phyloP scores from a whole-genome alignment of 257 asterid genomes.

The Echites panduratus region DNA sequence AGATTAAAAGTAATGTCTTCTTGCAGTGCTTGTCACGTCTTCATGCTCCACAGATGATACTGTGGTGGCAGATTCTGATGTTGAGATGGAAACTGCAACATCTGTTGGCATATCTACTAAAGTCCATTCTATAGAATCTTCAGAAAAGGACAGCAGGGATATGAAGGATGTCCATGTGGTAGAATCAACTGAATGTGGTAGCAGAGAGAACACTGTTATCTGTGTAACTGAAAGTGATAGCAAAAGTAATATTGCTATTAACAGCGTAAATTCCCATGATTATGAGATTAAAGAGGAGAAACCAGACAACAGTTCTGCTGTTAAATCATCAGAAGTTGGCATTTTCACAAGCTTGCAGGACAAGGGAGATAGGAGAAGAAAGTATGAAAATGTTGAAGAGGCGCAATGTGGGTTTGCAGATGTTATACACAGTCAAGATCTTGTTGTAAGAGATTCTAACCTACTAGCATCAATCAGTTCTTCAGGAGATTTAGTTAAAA shows the following conservation, averaged over 20 bases:
- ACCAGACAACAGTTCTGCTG: constrained; percentile 28
- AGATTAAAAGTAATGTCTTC: constrained; percentile 15
- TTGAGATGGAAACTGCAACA: constrained; percentile 68
- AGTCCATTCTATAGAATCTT: constrained; percentile 33
- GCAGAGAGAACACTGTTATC: constrained; percentile 24
- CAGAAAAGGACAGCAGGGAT: constrained; percentile 39
- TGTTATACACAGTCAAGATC: constrained; percentile 74
- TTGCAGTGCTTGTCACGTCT: constrained; percentile 74
- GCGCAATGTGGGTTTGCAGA: constrained; percentile 52
- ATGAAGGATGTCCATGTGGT: constrained; percentile 21
- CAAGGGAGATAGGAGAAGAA: constrained; percentile 25
- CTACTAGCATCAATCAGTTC: constrained; percentile 26
- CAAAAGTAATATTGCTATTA: constrained; percentile 22
- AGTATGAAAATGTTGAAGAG: constrained; percentile 31
- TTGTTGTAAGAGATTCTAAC: constrained; percentile 53
- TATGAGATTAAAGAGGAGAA: constrained; percentile 30
- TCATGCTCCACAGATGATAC: constrained; percentile 98
- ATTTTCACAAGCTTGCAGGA: constrained; percentile 25
- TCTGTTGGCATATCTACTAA: constrained; percentile 37
- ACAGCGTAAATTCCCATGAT: constrained; percentile 19
- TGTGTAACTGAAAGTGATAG: constrained; percentile 30
- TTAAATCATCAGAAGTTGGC: constrained; percentile 18
- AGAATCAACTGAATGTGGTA: constrained; percentile 29
- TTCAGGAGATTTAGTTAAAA: constrained; percentile 27
- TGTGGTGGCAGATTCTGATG: constrained; percentile 91